phyloP scores from a whole-genome alignment of 768 basidiomycete species.

The Rhodotorula sphaerocarpa region DNA sequence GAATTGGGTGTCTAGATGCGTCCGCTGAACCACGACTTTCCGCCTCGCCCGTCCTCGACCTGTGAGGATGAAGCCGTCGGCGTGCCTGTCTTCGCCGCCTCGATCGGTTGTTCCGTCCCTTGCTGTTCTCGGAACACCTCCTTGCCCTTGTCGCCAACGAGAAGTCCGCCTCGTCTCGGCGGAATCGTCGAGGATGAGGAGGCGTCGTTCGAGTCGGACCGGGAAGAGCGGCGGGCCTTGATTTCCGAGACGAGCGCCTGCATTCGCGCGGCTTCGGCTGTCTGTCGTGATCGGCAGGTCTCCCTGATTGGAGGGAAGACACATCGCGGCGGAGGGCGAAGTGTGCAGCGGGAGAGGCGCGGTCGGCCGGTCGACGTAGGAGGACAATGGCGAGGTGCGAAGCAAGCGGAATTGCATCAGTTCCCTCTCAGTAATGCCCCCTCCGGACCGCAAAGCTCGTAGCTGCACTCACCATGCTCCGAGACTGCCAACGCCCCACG shows the following conservation, averaged over 20 bases:
- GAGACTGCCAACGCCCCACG: conserved; percentile 30
- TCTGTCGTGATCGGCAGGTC: conserved; percentile 23
- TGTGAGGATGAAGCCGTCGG: too few species aligned
- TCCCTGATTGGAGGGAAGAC: conserved; percentile 16
- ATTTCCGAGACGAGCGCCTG: conserved; percentile 26
- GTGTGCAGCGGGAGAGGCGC: too few species aligned
- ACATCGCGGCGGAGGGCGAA: too few species aligned
- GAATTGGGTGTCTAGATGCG: not conserved
- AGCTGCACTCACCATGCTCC: conserved; percentile 34
- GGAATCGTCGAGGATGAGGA: too few species aligned
- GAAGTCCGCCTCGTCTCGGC: conserved; percentile 17
- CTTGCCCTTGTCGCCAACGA: conserved; percentile 16
- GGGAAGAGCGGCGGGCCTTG: conserved; percentile 10
- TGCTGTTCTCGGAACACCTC: conserved; percentile 18
- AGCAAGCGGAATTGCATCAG: too few species aligned
- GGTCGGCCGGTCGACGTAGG: too few species aligned
- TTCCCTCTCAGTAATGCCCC: too few species aligned
- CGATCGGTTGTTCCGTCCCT: not conserved
- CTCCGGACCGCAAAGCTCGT: too few species aligned
- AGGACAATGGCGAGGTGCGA: not conserved
- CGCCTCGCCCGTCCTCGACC: too few species aligned
- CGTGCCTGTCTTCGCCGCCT: not conserved
- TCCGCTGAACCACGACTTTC: not conserved
- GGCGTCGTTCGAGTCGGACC: not conserved
- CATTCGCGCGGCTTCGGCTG: conserved; percentile 29